A percentile compares a stretch with the other conserved stretches of the same genome.
Evolutionary conservation across 2,329 filamentous ascomycete species (phyloP).

Genomic region (Magnaporthiopsis incrustans): DNA sequence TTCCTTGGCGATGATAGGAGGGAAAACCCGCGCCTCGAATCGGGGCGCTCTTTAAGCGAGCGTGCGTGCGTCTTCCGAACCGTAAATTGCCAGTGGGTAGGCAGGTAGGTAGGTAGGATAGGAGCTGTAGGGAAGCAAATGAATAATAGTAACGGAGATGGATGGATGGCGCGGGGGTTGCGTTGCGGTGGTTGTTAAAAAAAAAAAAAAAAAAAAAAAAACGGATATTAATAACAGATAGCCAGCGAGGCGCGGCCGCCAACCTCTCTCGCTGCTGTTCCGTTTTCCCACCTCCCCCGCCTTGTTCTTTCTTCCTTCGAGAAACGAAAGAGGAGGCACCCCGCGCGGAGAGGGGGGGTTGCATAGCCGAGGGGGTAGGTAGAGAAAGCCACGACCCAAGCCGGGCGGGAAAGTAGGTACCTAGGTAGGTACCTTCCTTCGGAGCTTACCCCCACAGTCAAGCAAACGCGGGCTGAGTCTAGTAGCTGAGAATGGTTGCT

Average conservation of each 20-base stretch:
- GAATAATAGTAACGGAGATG: too few species aligned
- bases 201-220: background rate
- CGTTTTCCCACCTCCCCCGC: too few species aligned
- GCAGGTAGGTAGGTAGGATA: too few species aligned
- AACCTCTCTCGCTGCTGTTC: too few species aligned
- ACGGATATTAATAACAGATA: background rate
- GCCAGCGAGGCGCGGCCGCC: background rate
- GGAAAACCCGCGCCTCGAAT: background rate
- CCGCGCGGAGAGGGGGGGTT: constrained; percentile 9
- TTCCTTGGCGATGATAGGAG: background rate
- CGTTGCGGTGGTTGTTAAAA: background rate
- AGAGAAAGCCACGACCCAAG: background rate
- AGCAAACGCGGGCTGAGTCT: background rate
- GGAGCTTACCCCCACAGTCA: background rate
- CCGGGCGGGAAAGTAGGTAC: too few species aligned
- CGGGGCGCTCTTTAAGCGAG: background rate
- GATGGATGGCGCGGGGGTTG: too few species aligned
- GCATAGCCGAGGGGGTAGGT: constrained; percentile 7
- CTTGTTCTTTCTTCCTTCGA: background rate
- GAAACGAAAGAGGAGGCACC: constrained; percentile 2
- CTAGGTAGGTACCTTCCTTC: background rate
- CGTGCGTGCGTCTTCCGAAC: background rate
- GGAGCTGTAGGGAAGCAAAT: too few species aligned
- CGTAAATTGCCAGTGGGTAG: background rate
- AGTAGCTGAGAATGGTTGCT: background rate